These are phyloP conservation scores for Adenanthera pavonina DNA, from an alignment of 306 rosid species.

Conservation along the genomic window DNA sequence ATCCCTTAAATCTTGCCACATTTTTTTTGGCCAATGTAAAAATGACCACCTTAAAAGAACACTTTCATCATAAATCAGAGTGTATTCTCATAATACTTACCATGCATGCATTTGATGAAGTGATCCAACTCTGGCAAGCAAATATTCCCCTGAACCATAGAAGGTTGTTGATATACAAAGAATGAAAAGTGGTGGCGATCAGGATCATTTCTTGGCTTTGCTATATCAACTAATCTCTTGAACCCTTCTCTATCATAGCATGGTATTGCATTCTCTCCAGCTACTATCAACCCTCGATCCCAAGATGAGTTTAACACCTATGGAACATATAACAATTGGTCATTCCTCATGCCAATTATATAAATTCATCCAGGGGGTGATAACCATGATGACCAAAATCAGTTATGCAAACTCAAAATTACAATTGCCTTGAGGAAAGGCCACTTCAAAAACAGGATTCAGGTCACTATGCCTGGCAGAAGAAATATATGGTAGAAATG, in stretches of 20 bases:
- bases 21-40: no score
- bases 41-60: conserved; percentile 8
- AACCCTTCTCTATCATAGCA: conserved; percentile 84
- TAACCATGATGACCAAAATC: conserved; percentile 22
- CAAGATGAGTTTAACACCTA: conserved; percentile 87
- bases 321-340: conserved; percentile 23
- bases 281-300: conserved; percentile 77
- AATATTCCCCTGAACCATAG: conserved; percentile 71
- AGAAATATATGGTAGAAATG: conserved; percentile 2
- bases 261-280: conserved; percentile 84
- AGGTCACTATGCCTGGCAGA: conserved; percentile 22
- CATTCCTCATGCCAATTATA: conserved; percentile 21
- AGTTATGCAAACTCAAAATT: conserved; percentile 26
- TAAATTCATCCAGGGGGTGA: conserved; percentile 8
- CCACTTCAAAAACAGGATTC: conserved; percentile 34
- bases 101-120: conserved; percentile 94
- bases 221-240: conserved; percentile 76
- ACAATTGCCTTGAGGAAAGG: conserved; percentile 13
- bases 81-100: conserved; percentile 55
- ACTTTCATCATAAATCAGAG: conserved; percentile 18
- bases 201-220: conserved; percentile 90
- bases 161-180: conserved; percentile 82
- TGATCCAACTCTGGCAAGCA: conserved; percentile 77
- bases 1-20: no score
- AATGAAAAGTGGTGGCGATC: conserved; percentile 79